These are phyloP conservation scores for Apiospora aurea DNA, from an alignment of 2,329 filamentous ascomycete species.

Conservation along the genomic window DNA sequence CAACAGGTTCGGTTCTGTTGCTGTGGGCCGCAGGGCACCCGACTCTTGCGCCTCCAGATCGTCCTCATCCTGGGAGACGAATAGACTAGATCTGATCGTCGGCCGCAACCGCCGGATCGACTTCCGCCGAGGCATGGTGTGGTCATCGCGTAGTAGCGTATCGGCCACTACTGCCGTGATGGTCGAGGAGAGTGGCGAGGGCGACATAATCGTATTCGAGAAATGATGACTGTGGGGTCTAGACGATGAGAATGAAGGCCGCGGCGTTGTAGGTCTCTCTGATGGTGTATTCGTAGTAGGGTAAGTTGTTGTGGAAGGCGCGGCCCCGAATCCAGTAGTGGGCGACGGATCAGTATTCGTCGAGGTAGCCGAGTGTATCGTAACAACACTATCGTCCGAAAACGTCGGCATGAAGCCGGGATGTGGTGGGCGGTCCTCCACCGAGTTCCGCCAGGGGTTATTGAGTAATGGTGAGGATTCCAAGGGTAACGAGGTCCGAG, in stretches of 20 bases:
- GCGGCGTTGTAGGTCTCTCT: conserved; percentile 42
- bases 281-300: conserved; percentile 35
- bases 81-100: conserved; percentile 61
- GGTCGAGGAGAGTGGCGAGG: conserved; percentile 66
- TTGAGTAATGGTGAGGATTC: conserved; percentile 50
- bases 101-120: conserved; percentile 57
- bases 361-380: conserved; percentile 39
- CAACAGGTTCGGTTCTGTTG: conserved; percentile 29
- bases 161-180: conserved; percentile 65
- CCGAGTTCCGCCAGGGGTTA: conserved; percentile 52
- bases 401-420: conserved; percentile 45
- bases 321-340: conserved; percentile 31
- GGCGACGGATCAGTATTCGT: conserved; percentile 39
- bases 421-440: conserved; percentile 39
- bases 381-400: conserved; percentile 42
- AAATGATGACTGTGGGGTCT: conserved; percentile 48
- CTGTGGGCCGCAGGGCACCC: conserved; percentile 33
- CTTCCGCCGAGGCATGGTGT: conserved; percentile 48
- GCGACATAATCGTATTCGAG: conserved; percentile 61
- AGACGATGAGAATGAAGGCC: conserved; percentile 40
- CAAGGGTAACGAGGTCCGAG: conserved; percentile 39
- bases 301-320: conserved; percentile 31
- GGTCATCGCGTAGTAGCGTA: conserved; percentile 56
- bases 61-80: conserved; percentile 56
- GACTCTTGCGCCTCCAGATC: conserved; percentile 33